Percentiles rank a stretch among this genome's conserved stretches.
Conservation (phyloP, 176 grass and related monocot species). For the Bromus sterilis region DNA sequence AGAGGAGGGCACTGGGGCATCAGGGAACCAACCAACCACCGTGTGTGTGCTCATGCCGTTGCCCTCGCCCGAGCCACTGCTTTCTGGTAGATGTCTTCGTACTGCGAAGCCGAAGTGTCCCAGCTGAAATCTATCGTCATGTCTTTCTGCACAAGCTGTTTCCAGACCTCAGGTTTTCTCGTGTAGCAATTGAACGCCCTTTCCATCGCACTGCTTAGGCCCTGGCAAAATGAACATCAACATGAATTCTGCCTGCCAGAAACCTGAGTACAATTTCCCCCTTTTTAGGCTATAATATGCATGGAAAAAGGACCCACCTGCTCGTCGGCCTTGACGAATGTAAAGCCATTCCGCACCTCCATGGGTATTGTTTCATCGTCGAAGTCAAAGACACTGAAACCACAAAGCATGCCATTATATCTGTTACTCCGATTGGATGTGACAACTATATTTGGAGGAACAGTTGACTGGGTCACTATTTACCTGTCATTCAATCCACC, state of each 20-base stretch:
- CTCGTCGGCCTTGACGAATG: slow-evolving; percentile 73
- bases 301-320: slow-evolving; percentile 38
- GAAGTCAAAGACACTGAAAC: slow-evolving; percentile 80
- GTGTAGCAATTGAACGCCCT: slow-evolving; percentile 78
- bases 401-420: not conserved
- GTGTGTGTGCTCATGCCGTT: slow-evolving; percentile 13
- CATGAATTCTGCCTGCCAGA: not conserved
- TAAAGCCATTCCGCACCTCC: slow-evolving; percentile 81
- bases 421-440: not conserved
- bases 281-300: not conserved
- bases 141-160: slow-evolving; percentile 65
- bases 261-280: not conserved
- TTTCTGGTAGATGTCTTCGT: slow-evolving; percentile 72
- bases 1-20: not conserved
- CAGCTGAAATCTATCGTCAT: slow-evolving; percentile 94
- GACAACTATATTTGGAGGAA: not conserved
- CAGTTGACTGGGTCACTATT: not conserved
- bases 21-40: not conserved
- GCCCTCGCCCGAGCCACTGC: slow-evolving; percentile 66
- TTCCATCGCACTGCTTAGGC: slow-evolving; percentile 57
- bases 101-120: slow-evolving; percentile 68
- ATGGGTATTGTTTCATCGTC: slow-evolving; percentile 55
- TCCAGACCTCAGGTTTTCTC: slow-evolving; percentile 63
- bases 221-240: slow-evolving; percentile 35
- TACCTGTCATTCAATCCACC: slow-evolving; percentile 97